Conservation (phyloP, 352 stramenopile genomes). For the Blastocystis sp. region DNA sequence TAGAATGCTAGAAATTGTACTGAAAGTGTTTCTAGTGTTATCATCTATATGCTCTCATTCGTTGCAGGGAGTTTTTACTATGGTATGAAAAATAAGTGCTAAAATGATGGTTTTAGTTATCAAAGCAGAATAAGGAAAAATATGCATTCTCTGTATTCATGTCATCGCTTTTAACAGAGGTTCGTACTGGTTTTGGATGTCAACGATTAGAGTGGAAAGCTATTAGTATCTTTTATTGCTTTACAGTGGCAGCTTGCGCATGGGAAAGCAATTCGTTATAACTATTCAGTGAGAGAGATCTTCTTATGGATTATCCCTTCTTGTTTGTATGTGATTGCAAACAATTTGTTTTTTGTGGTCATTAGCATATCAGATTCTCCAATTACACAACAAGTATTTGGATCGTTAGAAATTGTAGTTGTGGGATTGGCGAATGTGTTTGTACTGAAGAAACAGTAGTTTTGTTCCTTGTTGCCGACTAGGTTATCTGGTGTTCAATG, state of each 20-base stretch:
- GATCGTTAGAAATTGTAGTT: conserved; percentile 39
- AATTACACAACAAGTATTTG: conserved; percentile 53
- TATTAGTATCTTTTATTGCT: conserved; percentile 15
- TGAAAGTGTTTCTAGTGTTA: conserved; percentile 11
- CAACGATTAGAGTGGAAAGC: not conserved
- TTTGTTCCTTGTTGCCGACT: not conserved
- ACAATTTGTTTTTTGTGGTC: conserved; percentile 57
- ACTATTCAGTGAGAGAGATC: conserved; percentile 44
- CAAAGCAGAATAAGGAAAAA: not conserved
- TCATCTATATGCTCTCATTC: conserved; percentile 30
- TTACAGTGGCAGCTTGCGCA: not conserved
- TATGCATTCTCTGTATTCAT: conserved; percentile 61
- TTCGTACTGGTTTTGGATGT: not conserved
- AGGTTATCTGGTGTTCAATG: conserved; percentile 35
- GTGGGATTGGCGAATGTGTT: conserved; percentile 55
- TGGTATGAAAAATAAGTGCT: not conserved
- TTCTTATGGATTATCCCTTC: conserved; percentile 36
- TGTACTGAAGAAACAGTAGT: conserved; percentile 34
- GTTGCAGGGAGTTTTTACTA: conserved; percentile 58
- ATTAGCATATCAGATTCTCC: conserved; percentile 54
- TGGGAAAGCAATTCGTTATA: not conserved
- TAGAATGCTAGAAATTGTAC: conserved; percentile 27
- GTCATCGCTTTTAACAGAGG: conserved; percentile 56
- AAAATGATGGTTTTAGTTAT: conserved; percentile 29
- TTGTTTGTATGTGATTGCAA: conserved; percentile 41